These are phyloP conservation scores for Nymphaea colorata DNA, from an alignment of 164 flowering plant species.

Conservation along the genomic window DNA sequence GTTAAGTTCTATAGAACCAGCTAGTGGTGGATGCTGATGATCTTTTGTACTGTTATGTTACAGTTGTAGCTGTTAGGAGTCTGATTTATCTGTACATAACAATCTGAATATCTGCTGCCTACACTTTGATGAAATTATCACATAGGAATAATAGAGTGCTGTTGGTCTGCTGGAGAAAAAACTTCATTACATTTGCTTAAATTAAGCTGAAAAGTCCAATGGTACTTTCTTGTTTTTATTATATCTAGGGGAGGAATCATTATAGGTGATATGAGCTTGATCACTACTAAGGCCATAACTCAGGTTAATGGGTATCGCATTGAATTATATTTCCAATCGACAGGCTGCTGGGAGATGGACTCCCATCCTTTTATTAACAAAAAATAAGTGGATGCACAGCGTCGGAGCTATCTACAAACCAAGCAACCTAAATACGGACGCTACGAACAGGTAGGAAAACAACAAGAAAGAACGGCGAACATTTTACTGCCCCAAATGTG, in stretches of 20 bases:
- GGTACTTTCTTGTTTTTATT: neutral
- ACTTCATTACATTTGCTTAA: no score
- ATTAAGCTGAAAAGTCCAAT: neutral
- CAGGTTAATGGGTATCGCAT: no score
- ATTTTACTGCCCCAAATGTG: no score
- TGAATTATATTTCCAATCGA: no score
- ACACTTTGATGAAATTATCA: neutral
- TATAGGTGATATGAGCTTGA: neutral
- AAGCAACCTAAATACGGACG: no score
- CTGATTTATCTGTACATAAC: neutral
- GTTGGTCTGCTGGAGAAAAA: neutral
- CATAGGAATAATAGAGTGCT: neutral
- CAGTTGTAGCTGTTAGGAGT: neutral
- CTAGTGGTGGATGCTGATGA: conserved; percentile 61
- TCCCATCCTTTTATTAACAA: no score
- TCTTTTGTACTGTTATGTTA: neutral
- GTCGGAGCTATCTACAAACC: no score
- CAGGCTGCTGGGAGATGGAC: no score
- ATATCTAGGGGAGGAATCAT: neutral
- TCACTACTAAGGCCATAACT: no score
- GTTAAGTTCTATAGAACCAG: conserved; percentile 88
- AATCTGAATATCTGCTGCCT: neutral
- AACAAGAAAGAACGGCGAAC: no score
- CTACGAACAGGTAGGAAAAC: no score
- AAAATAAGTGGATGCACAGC: no score